phyloP scores from a whole-genome alignment of 192 early-diverging fungal species.

The Podila minutissima region DNA sequence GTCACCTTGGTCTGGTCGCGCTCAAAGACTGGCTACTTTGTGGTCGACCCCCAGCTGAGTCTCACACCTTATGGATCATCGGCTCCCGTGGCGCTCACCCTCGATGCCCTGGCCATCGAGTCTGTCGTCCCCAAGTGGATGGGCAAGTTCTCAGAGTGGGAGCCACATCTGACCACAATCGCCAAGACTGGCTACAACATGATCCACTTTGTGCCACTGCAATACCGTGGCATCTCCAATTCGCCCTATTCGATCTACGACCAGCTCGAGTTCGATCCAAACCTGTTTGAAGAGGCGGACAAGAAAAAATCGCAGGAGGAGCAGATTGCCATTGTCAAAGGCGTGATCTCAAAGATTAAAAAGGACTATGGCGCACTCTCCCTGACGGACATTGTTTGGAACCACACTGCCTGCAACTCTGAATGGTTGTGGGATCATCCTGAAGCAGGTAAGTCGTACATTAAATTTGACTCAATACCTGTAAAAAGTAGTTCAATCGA shows the following conservation, averaged over 20 bases:
- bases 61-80: constrained; percentile 17
- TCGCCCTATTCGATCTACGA: constrained; percentile 98
- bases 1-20: constrained; percentile 19
- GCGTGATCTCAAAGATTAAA: constrained; percentile 64
- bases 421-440: constrained; percentile 95
- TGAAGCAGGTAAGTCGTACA: constrained; percentile 75
- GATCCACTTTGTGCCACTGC: constrained; percentile 97
- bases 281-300: constrained; percentile 77
- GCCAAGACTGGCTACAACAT: constrained; percentile 93
- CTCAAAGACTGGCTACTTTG: constrained; percentile 71
- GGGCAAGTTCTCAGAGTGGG: constrained; percentile 84
- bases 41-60: constrained; percentile 88
- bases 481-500: too few relatives aligned
- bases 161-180: constrained; percentile 73
- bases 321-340: constrained; percentile 68
- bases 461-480: not conserved
- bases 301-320: constrained; percentile 63
- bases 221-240: constrained; percentile 90
- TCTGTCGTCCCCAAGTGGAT: constrained; percentile 98
- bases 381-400: constrained; percentile 97
- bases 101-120: constrained; percentile 91
- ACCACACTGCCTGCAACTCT: constrained; percentile 96
- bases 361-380: constrained; percentile 77
- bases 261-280: constrained; percentile 90
- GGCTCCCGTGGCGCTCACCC: constrained; percentile 59